Evolutionary conservation across 306 rosid species (phyloP).

Genomic region (Cucumis melo): DNA sequence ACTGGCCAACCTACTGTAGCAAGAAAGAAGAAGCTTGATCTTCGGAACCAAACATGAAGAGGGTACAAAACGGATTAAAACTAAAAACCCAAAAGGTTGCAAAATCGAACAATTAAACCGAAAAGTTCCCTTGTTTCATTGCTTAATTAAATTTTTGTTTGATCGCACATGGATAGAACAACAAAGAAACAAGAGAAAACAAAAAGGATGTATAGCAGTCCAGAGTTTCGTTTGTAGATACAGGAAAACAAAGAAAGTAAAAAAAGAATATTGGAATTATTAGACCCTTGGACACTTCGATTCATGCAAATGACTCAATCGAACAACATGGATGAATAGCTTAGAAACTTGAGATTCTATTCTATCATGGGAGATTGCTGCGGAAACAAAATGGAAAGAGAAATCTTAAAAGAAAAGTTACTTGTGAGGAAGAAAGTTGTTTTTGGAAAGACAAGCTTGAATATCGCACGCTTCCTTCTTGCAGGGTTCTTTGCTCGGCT

Average conservation of each 20-base stretch:
- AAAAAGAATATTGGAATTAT: too few species aligned
- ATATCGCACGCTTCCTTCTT: slow-evolving; percentile 91
- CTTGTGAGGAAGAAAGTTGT: slow-evolving; percentile 61
- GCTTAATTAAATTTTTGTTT: background rate
- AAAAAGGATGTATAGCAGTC: background rate
- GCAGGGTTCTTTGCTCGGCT: slow-evolving; percentile 71
- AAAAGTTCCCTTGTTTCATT: background rate
- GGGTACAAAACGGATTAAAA: background rate
- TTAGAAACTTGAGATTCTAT: background rate
- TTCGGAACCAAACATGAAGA: background rate
- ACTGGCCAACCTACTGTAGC: background rate
- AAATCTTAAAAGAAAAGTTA: background rate
- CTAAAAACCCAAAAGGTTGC: background rate
- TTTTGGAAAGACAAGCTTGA: slow-evolving; percentile 90
- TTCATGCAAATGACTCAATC: background rate
- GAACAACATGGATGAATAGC: background rate
- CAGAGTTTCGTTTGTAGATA: background rate
- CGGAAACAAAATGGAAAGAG: slow-evolving; percentile 3
- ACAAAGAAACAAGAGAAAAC: background rate
- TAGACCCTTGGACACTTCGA: background rate
- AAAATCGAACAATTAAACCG: background rate
- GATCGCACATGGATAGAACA: background rate
- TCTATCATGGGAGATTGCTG: background rate
- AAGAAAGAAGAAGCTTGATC: background rate
- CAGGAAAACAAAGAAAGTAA: background rate